These are phyloP conservation scores for Ambrosia trifida DNA, from an alignment of 129 eudicot species.

Conservation along the genomic window DNA sequence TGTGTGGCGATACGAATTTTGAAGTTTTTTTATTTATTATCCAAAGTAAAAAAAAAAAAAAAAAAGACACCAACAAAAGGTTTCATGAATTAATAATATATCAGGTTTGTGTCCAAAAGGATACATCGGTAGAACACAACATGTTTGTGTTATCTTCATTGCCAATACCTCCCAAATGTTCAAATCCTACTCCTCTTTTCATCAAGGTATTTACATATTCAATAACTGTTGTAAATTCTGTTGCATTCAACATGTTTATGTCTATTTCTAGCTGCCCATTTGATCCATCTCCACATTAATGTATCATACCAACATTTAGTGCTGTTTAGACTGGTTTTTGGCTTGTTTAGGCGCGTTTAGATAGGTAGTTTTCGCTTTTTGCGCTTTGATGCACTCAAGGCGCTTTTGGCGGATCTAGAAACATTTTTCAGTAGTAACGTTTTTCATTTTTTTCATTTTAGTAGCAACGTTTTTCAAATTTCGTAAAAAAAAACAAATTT, in stretches of 20 bases:
- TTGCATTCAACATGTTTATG: neutral
- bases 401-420: too few relatives aligned
- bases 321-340: neutral
- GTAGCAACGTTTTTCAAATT: too few relatives aligned
- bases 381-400: too few relatives aligned
- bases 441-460: too few relatives aligned
- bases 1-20: constrained; percentile 27
- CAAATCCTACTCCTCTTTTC: constrained; percentile 69
- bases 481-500: too few relatives aligned
- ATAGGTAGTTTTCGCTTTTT: too few relatives aligned
- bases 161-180: constrained; percentile 69
- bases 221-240: neutral
- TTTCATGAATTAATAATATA: constrained; percentile 27
- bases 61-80: neutral
- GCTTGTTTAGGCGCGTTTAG: too few relatives aligned
- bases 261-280: neutral
- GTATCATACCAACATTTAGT: neutral
- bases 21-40: neutral
- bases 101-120: constrained; percentile 60
- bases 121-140: constrained; percentile 70
- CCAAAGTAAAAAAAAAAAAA: neutral
- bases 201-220: constrained; percentile 52
- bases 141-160: constrained; percentile 77
- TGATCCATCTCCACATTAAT: neutral
- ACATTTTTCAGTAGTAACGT: too few relatives aligned